Evolutionary conservation across 2,329 filamentous ascomycete genomes (phyloP), one percentile per base, ranked within the genome.

Genomic region (Diaporthe aspalathi): DNA sequence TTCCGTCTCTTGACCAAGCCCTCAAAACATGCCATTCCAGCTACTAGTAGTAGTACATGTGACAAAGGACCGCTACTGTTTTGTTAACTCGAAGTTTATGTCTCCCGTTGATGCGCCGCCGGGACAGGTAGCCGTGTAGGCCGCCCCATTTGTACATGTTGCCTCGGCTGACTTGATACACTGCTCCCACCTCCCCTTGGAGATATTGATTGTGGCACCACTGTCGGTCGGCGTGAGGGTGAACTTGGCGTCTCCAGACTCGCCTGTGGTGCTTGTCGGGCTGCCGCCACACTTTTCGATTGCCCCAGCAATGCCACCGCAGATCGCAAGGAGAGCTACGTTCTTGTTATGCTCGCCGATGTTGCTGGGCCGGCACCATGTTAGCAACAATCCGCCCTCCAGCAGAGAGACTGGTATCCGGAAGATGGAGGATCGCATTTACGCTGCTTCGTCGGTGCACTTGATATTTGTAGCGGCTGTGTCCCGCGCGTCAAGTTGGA

Each of bases 311-410:
- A 87, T 87, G 69, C 91, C 83, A 60, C 84, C 83, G 79, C 86
- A 88, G 78, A 94, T 81, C 0, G 90, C 89, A 32, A 89, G 89
- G 73, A 86, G 84, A 8, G 82, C 84, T 53, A 93, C 90, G 73
- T 92, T 88, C 38, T 88, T 82, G 76, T 88, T 86, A 76, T 88
- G 85, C 73, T 82, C 82, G 73, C 83, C 80, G 72, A 86, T 84
- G 71, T 83, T 79, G 8, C 81, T 84, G 27, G 5, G 24, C 1
- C n/a, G 8, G 4, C 14, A n/a, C n/a, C n/a, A n/a, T n/a, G 20
- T 32, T 16, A 29, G 22, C 8, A 7, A 24, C 27, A 17, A 45
- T n/a, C 35, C 0, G 27, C 16, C 17, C 12, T n/a, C 14, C 17
- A 1, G 8, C 9, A 43, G 16, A 60, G 0, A 57, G 7, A 7